Evolutionary conservation across 257 asterid species (phyloP).

Genomic region (Nicotiana tabacum): DNA sequence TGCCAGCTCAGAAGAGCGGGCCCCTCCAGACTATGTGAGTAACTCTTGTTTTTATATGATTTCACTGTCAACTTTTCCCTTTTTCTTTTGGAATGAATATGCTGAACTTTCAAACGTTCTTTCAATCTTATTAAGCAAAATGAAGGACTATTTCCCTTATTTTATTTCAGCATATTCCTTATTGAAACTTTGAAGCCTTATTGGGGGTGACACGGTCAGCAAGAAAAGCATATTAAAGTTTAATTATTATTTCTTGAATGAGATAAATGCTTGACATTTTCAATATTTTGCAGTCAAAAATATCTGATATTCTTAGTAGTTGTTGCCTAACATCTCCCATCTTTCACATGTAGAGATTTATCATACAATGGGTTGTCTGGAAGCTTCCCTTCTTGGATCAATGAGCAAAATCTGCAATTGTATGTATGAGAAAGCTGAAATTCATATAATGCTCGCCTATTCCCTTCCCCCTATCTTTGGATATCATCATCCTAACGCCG

Average conservation of each 20-base stretch:
- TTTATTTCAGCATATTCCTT: neutral
- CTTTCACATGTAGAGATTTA: constrained; percentile 44
- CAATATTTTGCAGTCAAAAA: neutral
- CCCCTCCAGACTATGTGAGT: constrained; percentile 54
- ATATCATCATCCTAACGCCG: neutral
- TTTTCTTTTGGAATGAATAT: neutral
- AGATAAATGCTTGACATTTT: neutral
- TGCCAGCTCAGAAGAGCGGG: constrained; percentile 45
- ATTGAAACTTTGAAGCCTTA: neutral
- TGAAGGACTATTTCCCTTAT: neutral
- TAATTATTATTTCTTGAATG: too few relatives aligned
- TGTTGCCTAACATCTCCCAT: neutral
- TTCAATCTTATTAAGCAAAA: neutral
- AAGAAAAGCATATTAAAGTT: too few relatives aligned
- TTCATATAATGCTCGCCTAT: neutral
- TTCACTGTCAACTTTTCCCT: neutral
- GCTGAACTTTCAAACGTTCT: neutral
- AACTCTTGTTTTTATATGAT: neutral
- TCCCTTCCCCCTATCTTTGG: neutral
- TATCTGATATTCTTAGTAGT: neutral
- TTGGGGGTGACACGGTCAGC: neutral
- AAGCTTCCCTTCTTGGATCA: constrained; percentile 67
- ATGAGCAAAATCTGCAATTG: constrained; percentile 42
- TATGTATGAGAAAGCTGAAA: constrained; percentile 22
- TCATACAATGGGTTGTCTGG: constrained; percentile 75